Evolutionary conservation across 2,329 filamentous ascomycete genomes (phyloP), one percentile per base, ranked within the genome.

Genomic region (Aspergillus udagawae): DNA sequence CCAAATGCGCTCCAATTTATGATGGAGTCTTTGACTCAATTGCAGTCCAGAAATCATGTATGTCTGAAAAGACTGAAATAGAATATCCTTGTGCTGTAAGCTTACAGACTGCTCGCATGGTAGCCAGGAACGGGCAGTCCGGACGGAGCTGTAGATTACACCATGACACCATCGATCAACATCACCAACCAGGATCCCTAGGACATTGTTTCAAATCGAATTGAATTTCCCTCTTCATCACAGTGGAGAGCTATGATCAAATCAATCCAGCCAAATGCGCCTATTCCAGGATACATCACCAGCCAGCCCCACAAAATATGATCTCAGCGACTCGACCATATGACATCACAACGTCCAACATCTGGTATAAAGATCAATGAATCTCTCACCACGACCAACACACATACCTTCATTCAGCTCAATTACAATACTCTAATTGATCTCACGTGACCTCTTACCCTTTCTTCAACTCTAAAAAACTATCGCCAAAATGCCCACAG

Each of bases 271-370:
- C 10, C 41, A 44, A 21, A 20, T 5, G 10, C 5, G 10, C 23
- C 12, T 25, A 14, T 23, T 17, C 44, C 42, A 45, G 10, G 12
- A 47, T 25, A 14, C 44, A 21, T 47, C 44, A 45, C 56, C 54
- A 35, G 29, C 47, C 52, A 56, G 64, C 55, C 64, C 64, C 61
- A 67, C 63, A 53, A 38, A 38, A 12, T 61, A 67, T 67, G 65
- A 67, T 66, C 60, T 67, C 66, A 67, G 63, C 64, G 61, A 67
- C 64, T 65, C 60, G 58, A 62, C 44, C 49, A 64, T 68, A 47
- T 47, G 66, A 68, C 65, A 67, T 68, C 66, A 68, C 61, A 38
- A 35, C 41, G 45, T 10, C 28, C 48, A 14, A 4, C 21, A 56
- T 49, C 29, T 58, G 56, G 51, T 65, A 66, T 65, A 65, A 67